Base-by-base conservation (phyloP, 768 basidiomycete genomes). In the Mycena maculata region DNA sequence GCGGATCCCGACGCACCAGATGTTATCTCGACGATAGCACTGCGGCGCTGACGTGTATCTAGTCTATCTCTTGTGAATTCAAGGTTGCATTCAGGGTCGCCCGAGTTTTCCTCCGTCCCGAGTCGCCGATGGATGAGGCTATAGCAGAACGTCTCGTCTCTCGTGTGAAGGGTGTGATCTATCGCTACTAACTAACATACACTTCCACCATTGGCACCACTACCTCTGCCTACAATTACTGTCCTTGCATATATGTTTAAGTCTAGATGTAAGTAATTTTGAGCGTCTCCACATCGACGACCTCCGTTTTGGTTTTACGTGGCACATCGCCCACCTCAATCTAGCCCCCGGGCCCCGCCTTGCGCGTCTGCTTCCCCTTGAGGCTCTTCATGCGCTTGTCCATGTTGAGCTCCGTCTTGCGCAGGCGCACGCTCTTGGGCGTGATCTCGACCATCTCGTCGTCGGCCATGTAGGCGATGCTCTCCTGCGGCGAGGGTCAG, bases 401-500 rank as follows among this genome's bases (percentile, higher is more conserved):
- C 44, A 65, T 72, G 38, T 82, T 80, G 57, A 84, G 70, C 50
- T 82, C 79, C 54, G 78, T 74, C 77, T 85, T 85, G 71, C 85
- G 76, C 63, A 85, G 62, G 33, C 85, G 75, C 13, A 84, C 72
- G 60, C 70, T 82, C 49, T 70, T 75, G 1, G 85, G 83, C 1
- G 84, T 86, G 25, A 86, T 76, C 75, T 86, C 85, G 3, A 86
- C 78, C 52, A 85, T 72, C 73, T 85, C 84, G 63, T 85, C 84
- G 60, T 86, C 84, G 3, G 77, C 80, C 83, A 86, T 84, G 65
- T 85, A 86, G 22, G 82, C 80, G 61, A 86, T 74, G 22, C 75
- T 77, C 74, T 85, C 68, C 68, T 67, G 42, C 54, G 23, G 25
- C 8, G 50, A 4, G 28, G 1, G 38, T 22, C 20, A 56, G 60